A percentile compares a stretch with the other conserved stretches of the same genome.
These are phyloP conservation scores for Carpinus fangiana DNA, from an alignment of 306 rosid species.

Conservation along the genomic window DNA sequence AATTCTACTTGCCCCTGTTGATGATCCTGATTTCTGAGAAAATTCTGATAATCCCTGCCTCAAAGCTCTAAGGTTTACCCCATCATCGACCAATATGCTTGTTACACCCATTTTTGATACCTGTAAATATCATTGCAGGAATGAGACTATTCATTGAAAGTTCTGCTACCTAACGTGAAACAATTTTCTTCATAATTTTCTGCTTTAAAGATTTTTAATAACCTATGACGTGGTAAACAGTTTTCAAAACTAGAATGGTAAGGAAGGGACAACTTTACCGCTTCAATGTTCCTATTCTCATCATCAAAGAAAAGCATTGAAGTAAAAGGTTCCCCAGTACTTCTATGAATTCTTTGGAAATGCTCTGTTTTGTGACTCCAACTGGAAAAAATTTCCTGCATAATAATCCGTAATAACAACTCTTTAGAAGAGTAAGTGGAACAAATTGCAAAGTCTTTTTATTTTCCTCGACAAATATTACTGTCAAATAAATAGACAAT, in stretches of 20 bases:
- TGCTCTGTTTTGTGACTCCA: conserved; percentile 35
- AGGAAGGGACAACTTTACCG: conserved; percentile 12
- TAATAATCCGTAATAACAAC: not conserved
- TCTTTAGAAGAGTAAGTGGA: not conserved
- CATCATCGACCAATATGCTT: conserved; percentile 29
- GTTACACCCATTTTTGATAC: conserved; percentile 34
- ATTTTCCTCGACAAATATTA: not conserved
- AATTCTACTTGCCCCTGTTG: conserved; percentile 9
- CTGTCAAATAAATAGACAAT: not conserved
- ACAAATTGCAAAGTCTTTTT: not conserved
- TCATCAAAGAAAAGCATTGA: conserved; percentile 38
- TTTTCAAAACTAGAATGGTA: not conserved
- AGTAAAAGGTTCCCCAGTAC: conserved; percentile 24
- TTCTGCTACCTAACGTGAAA: not conserved
- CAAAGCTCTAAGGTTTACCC: conserved; percentile 31
- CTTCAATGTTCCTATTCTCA: conserved; percentile 29
- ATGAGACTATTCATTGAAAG: not conserved
- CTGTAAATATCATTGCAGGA: not conserved
- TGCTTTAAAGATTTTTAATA: not conserved
- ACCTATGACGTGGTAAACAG: not conserved
- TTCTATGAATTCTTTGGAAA: conserved; percentile 29
- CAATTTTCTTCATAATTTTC: not conserved
- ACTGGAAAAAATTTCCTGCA: conserved; percentile 33
- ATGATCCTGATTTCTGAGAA: conserved; percentile 19
- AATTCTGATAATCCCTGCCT: conserved; percentile 24